phyloP scores from a whole-genome alignment of 345 rosid genomes.

The Linum tenue region DNA sequence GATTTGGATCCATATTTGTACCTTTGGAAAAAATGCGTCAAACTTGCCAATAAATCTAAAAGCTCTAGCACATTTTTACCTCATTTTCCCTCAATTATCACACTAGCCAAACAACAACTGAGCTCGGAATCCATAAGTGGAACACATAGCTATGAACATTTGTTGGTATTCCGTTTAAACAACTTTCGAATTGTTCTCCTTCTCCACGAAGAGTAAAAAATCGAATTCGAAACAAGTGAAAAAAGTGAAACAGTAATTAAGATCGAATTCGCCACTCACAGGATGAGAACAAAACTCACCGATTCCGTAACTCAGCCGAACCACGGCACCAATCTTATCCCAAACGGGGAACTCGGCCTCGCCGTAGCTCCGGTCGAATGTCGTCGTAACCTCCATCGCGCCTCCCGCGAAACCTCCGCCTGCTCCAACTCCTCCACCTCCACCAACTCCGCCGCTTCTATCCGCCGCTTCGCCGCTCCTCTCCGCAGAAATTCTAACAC shows the following conservation, averaged over 20 bases:
- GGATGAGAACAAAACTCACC: conserved; percentile 34
- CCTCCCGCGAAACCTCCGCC: conserved; percentile 36
- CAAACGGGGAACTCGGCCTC: conserved; percentile 67
- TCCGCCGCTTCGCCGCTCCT: conserved; percentile 2
- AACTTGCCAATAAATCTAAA: no score
- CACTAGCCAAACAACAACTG: no score
- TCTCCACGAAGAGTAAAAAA: no score
- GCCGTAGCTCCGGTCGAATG: conserved; percentile 56
- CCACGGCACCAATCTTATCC: conserved; percentile 87
- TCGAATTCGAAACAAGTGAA: background rate
- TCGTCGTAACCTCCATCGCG: conserved; percentile 66
- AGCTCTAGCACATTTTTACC: no score
- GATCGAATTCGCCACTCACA: no score
- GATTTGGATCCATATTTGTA: no score
- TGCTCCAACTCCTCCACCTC: conserved; percentile 28
- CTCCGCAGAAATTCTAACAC: conserved; percentile 41
- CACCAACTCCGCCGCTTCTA: conserved; percentile 33
- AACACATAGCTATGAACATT: no score
- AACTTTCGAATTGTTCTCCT: no score
- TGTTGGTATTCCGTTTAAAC: no score
- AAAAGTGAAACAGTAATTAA: background rate
- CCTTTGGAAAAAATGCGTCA: no score
- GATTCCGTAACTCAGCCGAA: conserved; percentile 82
- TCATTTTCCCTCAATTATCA: no score
- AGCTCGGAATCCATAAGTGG: no score